These are phyloP conservation scores for Cercospora sp. DNA, from an alignment of 2,329 filamentous ascomycete genomes.

Conservation along the genomic window DNA sequence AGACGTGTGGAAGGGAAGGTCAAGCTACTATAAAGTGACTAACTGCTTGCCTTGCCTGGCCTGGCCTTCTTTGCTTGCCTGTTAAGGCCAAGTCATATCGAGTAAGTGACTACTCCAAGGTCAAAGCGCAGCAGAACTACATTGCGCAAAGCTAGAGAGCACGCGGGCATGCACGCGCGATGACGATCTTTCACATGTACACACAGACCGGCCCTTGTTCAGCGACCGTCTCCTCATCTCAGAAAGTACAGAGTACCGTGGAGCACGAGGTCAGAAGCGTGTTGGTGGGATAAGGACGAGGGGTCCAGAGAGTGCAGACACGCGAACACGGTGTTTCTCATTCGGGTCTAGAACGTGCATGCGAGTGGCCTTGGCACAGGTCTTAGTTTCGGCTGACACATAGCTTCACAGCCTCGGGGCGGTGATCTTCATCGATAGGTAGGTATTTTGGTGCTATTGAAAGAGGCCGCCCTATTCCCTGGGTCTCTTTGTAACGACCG, in stretches of 20 bases:
- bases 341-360: not conserved
- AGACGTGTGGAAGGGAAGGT: not conserved
- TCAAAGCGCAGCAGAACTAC: not conserved
- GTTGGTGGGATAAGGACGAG: not conserved
- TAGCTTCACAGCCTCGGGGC: not conserved
- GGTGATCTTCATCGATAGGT: not conserved
- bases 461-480: not conserved
- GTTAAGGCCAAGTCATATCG: not conserved
- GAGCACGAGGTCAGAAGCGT: not conserved
- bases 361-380: not conserved
- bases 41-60: not conserved
- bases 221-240: not conserved
- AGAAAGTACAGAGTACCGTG: not conserved
- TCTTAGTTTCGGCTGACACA: not conserved
- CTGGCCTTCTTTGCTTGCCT: not conserved
- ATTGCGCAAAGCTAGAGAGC: not conserved
- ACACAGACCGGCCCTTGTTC: not conserved
- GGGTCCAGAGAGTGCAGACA: not conserved
- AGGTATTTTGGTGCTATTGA: not conserved
- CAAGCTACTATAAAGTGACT: not conserved
- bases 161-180: not conserved
- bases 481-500: not conserved
- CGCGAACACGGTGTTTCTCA: slow-evolving; percentile 2
- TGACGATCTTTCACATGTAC: not conserved
- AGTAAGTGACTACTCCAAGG: not conserved